Evolutionary conservation across 1,284 basidiomycete genomes (phyloP).

Genomic region (Cutaneotrichosporon cavernicola): DNA sequence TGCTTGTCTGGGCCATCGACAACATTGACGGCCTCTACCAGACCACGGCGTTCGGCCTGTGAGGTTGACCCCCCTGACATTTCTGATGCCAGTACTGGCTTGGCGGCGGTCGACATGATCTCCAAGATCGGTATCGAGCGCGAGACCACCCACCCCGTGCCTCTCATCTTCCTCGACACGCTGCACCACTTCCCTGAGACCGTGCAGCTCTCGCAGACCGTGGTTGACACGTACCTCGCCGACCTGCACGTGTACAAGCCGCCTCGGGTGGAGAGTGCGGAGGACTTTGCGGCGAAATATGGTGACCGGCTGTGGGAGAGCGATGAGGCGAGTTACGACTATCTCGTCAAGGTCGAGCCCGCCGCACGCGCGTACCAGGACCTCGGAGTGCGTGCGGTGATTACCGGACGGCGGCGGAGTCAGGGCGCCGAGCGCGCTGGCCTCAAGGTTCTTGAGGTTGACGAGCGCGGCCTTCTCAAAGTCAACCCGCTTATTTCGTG

Average conservation of each 20-base stretch:
- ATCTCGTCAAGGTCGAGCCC: slow-evolving; percentile 93
- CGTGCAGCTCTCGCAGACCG: slow-evolving; percentile 76
- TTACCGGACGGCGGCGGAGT: slow-evolving; percentile 88
- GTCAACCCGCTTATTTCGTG: slow-evolving; percentile 91
- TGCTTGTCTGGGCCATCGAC: slow-evolving; percentile 76
- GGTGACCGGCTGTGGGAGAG: slow-evolving; percentile 84
- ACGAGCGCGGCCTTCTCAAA: slow-evolving; percentile 88
- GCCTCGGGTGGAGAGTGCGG: slow-evolving; percentile 64
- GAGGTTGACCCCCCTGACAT: slow-evolving; percentile 22
- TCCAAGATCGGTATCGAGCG: slow-evolving; percentile 63
- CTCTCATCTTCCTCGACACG: slow-evolving; percentile 86
- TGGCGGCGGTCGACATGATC: slow-evolving; percentile 88
- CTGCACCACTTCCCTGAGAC: slow-evolving; percentile 96
- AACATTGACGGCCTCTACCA: slow-evolving; percentile 73
- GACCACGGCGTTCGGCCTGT: slow-evolving; percentile 88
- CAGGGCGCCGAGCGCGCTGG: slow-evolving; percentile 85
- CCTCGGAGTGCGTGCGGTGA: slow-evolving; percentile 79
- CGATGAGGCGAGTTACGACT: slow-evolving; percentile 88
- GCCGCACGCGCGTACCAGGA: slow-evolving; percentile 82
- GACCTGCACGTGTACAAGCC: slow-evolving; percentile 79
- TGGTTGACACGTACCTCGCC: slow-evolving; percentile 71
- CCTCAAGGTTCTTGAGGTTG: slow-evolving; percentile 84
- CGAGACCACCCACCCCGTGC: slow-evolving; percentile 54
- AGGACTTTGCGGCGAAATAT: slow-evolving; percentile 78
- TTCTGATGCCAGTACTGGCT: slow-evolving; percentile 62